These are phyloP conservation scores for Hippophae gyantsensis DNA, from an alignment of 306 rosid species.

Conservation along the genomic window DNA sequence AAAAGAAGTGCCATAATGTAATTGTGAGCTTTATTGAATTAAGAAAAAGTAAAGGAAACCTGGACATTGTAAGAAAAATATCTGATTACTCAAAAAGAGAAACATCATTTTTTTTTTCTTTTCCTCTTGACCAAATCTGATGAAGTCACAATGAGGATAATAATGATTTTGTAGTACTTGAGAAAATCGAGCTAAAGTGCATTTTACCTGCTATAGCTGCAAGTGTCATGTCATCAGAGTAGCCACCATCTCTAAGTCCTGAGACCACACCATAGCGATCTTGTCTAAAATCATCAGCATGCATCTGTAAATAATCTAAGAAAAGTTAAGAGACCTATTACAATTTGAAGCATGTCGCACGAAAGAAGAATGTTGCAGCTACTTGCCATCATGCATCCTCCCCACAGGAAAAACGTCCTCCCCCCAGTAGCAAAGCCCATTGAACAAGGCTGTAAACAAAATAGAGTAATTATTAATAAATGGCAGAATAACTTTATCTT, in stretches of 20 bases:
- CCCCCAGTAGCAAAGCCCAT: conserved; percentile 99
- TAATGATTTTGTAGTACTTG: background rate
- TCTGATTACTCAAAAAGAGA: too few relatives aligned
- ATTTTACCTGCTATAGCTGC: conserved; percentile 83
- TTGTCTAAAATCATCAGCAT: conserved; percentile 77
- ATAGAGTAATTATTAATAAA: background rate
- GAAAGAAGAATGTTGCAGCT: conserved; percentile 17
- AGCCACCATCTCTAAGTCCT: conserved; percentile 84
- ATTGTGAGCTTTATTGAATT: too few relatives aligned
- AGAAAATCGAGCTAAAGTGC: conserved; percentile 1
- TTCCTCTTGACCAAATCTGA: too few relatives aligned
- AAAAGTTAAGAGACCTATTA: conserved; percentile 13
- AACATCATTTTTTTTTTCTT: too few relatives aligned
- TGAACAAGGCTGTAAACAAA: conserved; percentile 78
- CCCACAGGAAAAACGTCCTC: conserved; percentile 95
- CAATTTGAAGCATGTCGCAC: conserved; percentile 8
- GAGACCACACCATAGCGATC: conserved; percentile 76
- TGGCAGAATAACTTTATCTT: too few relatives aligned
- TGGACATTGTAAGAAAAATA: too few relatives aligned
- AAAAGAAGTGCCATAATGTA: too few relatives aligned
- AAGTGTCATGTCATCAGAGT: conserved; percentile 98
- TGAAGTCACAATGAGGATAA: too few relatives aligned
- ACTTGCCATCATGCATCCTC: conserved; percentile 99
- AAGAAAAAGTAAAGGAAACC: too few relatives aligned
- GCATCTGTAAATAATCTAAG: conserved; percentile 63